Base-by-base conservation (phyloP, 345 rosid genomes). In the Citrus australasica region DNA sequence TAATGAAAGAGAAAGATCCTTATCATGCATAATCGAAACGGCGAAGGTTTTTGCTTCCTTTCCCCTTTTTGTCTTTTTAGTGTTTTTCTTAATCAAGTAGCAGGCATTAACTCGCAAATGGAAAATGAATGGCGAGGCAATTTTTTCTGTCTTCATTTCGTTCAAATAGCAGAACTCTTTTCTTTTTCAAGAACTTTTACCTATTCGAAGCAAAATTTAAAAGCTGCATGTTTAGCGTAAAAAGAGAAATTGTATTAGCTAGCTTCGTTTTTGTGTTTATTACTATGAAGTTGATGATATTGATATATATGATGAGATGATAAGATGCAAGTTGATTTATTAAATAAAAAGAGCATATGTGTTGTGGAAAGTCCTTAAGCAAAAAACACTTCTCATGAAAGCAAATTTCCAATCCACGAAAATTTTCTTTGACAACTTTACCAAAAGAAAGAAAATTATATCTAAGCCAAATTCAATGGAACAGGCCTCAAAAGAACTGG, bases 401-500 rank as follows among this genome's bases (percentile, higher is more conserved):
- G 42, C 79, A 74, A 21, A 22, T 58, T 59, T 2, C 42, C 24
- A 56, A 61, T 65, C 21, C 42, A 17, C 42, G 5, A 32, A 22
- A 71, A 30, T 40, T 33, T 3, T 3, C n/a, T 32, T 37, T 32
- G 11, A 11, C 21, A 66, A 83, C 86, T 89, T 85, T 88, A 85
- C 86, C 84, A 86, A 85, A 80, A 58, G 24, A 28, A 51, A 51
- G 42, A 16, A 86, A 86, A 84, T 51, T 35, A 6, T 28, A 8
- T 13, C 37, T 68, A 60, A 53, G 27, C 65, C 30, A 59, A 60
- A 42, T 61, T 13, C 38, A 33, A 60, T 72, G 65, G 32, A 74
- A 82, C 88, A 96, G 99, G 98, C 56, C 90, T 96, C 32, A 92
- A 90, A 70, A 88, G 99, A 66, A 94, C 97, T 10, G 99, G 99